Evolutionary conservation across 345 rosid species (phyloP), one percentile per base, ranked within the genome.

Genomic region (Mercurialis annua): DNA sequence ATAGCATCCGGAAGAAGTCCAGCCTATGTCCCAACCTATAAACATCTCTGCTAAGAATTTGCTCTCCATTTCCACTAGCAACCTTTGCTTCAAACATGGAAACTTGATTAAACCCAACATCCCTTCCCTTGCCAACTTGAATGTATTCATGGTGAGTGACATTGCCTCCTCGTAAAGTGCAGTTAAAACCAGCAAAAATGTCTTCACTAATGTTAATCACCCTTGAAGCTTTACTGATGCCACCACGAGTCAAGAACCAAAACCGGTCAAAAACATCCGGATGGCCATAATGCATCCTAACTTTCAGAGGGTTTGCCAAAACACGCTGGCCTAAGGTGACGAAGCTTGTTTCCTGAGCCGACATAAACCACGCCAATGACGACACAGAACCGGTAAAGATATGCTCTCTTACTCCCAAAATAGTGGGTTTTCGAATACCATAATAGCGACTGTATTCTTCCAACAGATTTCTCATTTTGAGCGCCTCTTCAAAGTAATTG

Each of bases 41-140:
- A 58, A 93, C 97, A 72, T 93, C 99, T 76, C 99, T 87, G 86
- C 99, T 91, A 63, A 94, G 89, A 72, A 81, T 86, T 70, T 94
- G 99, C 83, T 94, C 99, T 1, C 99, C 99, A 59, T 94, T 94
- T 73, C 99, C 99, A 81, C 99, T 94, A 23, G 99, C 92, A 76
- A 94, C 97, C 84, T 94, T 94, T 60, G 92, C 99, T 75, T 94
- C 97, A 73, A 94, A 94, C 99, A 94, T 94, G 43, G 99, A 89
- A 48, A 94, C 78, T 76, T 94, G 99, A 79, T 94, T 94, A 68
- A 94, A 65, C 33, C 99, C 99, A 65, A 94, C 99, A 85, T 94
- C 99, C 82, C 99, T 89, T 73, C 99, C 99, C 76, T 94, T 94
- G 33, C 99, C 99, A 56, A 90, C 95, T 75, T 94, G 99, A 72